phyloP scores from a whole-genome alignment of 768 basidiomycete species.

The Collybia nuda region DNA sequence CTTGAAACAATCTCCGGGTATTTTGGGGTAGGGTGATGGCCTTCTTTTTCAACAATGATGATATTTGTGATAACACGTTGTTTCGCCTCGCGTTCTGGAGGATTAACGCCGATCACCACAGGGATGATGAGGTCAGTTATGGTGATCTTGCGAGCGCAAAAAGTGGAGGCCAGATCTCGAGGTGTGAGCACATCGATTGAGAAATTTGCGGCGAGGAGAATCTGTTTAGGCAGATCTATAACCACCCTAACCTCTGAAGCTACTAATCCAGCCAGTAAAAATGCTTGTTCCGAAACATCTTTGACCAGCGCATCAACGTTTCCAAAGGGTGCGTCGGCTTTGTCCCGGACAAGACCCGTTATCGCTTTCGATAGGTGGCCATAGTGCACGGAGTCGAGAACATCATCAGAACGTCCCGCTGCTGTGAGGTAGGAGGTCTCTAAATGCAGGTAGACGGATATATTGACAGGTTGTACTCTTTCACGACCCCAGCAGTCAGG shows the following conservation, averaged over 20 bases:
- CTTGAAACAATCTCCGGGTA: constrained; percentile 35
- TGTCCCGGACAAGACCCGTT: constrained; percentile 23
- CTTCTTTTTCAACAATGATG: constrained; percentile 33
- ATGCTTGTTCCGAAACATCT: constrained; percentile 34
- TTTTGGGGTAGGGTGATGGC: constrained; percentile 24
- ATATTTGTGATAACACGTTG: constrained; percentile 64
- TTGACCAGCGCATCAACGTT: constrained; percentile 29
- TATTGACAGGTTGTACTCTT: constrained; percentile 49
- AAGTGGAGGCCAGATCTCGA: background rate
- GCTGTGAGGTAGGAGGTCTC: constrained; percentile 36
- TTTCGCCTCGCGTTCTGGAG: constrained; percentile 63
- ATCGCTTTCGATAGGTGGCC: constrained; percentile 56
- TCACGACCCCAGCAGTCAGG: constrained; percentile 50
- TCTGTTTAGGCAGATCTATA: constrained; percentile 43
- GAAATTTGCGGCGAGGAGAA: constrained; percentile 49
- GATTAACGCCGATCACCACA: constrained; percentile 70
- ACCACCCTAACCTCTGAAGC: constrained; percentile 40
- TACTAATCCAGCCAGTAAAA: constrained; percentile 34
- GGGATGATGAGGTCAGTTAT: constrained; percentile 48
- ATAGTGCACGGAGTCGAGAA: constrained; percentile 63
- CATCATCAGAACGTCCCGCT: constrained; percentile 49
- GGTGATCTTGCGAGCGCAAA: constrained; percentile 25
- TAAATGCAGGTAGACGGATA: constrained; percentile 51
- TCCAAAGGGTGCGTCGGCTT: constrained; percentile 20
- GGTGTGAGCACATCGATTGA: constrained; percentile 34